Percentiles rank a stretch among this genome's conserved stretches.
These are phyloP conservation scores for Gossypium gossypioides DNA, from an alignment of 441 rosid species.

Conservation along the genomic window DNA sequence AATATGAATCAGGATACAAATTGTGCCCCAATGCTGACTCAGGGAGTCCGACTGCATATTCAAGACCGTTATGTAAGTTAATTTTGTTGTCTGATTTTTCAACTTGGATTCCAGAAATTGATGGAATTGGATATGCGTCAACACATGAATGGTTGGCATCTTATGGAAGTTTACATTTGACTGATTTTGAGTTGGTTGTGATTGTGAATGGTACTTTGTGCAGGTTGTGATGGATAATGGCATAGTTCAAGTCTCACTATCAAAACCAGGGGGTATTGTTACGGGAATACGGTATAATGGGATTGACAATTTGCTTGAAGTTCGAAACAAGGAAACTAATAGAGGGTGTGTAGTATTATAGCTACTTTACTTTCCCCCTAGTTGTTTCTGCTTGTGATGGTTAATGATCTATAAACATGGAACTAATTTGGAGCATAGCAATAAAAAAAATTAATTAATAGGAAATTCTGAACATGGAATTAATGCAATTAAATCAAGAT, in stretches of 20 bases:
- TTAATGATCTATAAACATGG: neutral
- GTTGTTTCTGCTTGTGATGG: neutral
- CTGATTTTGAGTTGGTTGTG: neutral
- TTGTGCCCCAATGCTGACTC: slow-evolving; percentile 35
- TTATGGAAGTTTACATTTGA: neutral
- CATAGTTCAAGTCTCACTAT: slow-evolving; percentile 49
- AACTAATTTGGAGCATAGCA: neutral
- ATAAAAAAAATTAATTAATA: neutral
- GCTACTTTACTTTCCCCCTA: neutral
- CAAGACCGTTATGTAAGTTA: slow-evolving; percentile 56
- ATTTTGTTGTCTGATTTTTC: neutral
- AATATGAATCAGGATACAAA: slow-evolving; percentile 24
- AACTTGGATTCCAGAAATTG: neutral
- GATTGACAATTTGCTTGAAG: slow-evolving; percentile 56
- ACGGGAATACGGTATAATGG: slow-evolving; percentile 44
- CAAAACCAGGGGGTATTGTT: slow-evolving; percentile 63
- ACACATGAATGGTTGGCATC: neutral
- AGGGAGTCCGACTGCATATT: slow-evolving; percentile 50
- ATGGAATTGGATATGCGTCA: neutral
- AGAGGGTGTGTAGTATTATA: slow-evolving; percentile 39
- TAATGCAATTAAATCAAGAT: neutral
- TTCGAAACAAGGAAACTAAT: slow-evolving; percentile 58
- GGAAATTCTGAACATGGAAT: neutral
- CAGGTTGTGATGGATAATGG: slow-evolving; percentile 69
- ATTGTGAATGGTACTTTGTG: slow-evolving; percentile 6